Conservation (phyloP, 495 filamentous ascomycete species). For the Neurospora sp. region DNA sequence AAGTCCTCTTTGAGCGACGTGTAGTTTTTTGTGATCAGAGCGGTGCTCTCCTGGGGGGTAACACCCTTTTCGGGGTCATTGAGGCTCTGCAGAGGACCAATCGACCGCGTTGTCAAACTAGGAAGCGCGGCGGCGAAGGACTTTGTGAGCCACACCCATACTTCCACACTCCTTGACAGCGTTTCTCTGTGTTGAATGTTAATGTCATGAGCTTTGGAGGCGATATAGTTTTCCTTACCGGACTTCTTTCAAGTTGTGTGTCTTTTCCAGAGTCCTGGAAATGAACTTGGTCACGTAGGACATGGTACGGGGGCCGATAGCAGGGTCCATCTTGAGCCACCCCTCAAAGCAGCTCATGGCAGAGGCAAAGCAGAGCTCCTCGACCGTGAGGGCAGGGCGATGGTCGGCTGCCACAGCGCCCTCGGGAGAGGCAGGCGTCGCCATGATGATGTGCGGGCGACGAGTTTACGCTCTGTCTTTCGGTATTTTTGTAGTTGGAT, state of each 20-base stretch:
- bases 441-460: neutral
- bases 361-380: slow-evolving; percentile 45
- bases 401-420: neutral
- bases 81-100: slow-evolving; percentile 23
- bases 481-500: neutral
- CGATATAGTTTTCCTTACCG: slow-evolving; percentile 25
- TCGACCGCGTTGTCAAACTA: slow-evolving; percentile 25
- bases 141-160: slow-evolving; percentile 57
- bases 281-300: slow-evolving; percentile 38
- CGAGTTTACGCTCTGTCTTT: neutral
- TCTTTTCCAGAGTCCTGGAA: slow-evolving; percentile 43
- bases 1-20: slow-evolving; percentile 67
- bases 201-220: neutral
- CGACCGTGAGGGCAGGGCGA: slow-evolving; percentile 23
- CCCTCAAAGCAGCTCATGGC: slow-evolving; percentile 44
- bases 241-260: slow-evolving; percentile 42
- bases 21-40: slow-evolving; percentile 73
- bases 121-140: slow-evolving; percentile 30
- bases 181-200: slow-evolving; percentile 32
- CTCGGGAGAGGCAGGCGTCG: neutral
- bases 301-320: slow-evolving; percentile 39
- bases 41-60: slow-evolving; percentile 48
- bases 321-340: slow-evolving; percentile 41
- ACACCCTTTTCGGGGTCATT: slow-evolving; percentile 39
- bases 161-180: slow-evolving; percentile 47